These are phyloP conservation scores for Saccharum hybrid DNA, from an alignment of 202 grass and related monocot genomes.

Conservation along the genomic window DNA sequence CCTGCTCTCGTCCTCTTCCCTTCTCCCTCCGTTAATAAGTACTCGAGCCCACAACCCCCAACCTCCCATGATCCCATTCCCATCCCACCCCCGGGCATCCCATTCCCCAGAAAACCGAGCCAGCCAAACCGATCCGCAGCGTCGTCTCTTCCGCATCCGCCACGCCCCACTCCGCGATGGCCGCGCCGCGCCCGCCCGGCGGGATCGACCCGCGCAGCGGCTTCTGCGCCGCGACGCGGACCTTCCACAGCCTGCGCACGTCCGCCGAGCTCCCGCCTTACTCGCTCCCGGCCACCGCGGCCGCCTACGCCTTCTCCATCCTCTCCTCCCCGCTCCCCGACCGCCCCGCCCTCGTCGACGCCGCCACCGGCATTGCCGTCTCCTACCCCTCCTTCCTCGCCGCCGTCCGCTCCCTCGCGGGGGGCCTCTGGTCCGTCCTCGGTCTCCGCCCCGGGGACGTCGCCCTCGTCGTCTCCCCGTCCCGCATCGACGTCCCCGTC, in stretches of 20 bases:
- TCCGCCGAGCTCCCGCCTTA: conserved; percentile 48
- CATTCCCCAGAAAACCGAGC: neutral
- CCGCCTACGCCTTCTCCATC: conserved; percentile 63
- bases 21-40: neutral
- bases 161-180: neutral
- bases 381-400: conserved; percentile 67
- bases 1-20: too few relatives aligned
- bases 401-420: conserved; percentile 49
- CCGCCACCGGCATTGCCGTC: conserved; percentile 53
- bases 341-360: conserved; percentile 57
- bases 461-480: conserved; percentile 54
- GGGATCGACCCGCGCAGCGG: conserved; percentile 63
- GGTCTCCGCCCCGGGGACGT: conserved; percentile 57
- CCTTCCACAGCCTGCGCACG: conserved; percentile 66
- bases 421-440: conserved; percentile 53
- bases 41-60: neutral
- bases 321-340: conserved; percentile 53
- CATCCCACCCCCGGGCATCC: neutral
- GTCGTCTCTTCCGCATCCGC: neutral
- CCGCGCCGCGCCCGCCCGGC: neutral
- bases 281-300: conserved; percentile 52
- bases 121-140: neutral
- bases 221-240: conserved; percentile 59
- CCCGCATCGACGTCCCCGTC: conserved; percentile 53
- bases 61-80: too few relatives aligned